Conservation (phyloP, 495 filamentous ascomycete species). For the Pyrenula massariospora region DNA sequence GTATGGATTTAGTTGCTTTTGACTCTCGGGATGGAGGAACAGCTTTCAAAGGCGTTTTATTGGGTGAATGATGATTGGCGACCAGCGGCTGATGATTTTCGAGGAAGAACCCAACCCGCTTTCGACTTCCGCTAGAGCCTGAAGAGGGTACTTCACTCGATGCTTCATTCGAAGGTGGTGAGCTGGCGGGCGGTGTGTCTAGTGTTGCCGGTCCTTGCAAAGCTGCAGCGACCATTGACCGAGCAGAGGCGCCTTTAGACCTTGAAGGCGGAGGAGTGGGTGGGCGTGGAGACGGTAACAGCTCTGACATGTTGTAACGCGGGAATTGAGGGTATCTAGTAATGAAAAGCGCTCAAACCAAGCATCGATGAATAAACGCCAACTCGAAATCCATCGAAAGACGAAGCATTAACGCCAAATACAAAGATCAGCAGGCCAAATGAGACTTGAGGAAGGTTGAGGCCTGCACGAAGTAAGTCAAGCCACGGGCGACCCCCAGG, state of each 20-base stretch:
- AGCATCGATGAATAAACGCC: neutral
- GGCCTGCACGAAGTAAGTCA: neutral
- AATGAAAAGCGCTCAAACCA: neutral
- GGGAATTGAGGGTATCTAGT: neutral
- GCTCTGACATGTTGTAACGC: constrained; percentile 36
- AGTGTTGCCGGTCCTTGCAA: constrained; percentile 3
- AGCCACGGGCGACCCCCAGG: neutral
- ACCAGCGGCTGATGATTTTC: constrained; percentile 51
- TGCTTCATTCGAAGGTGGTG: constrained; percentile 1
- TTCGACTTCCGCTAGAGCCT: constrained; percentile 35
- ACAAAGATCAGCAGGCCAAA: no score
- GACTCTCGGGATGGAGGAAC: constrained; percentile 48
- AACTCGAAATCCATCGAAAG: neutral
- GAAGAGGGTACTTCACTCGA: constrained; percentile 20
- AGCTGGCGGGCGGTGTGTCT: constrained; percentile 1
- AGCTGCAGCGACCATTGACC: constrained; percentile 18
- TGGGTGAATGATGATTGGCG: constrained; percentile 24
- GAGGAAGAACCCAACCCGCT: constrained; percentile 69
- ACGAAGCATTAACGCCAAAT: neutral
- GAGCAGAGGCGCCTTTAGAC: constrained; percentile 15
- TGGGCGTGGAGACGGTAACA: constrained; percentile 39
- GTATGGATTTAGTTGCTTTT: constrained; percentile 72
- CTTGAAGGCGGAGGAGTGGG: constrained; percentile 44
- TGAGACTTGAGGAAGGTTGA: no score
- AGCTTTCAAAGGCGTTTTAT: constrained; percentile 20